These are phyloP conservation scores for Gonium pectorale DNA, from an alignment of 139 green algal genomes.

Conservation along the genomic window DNA sequence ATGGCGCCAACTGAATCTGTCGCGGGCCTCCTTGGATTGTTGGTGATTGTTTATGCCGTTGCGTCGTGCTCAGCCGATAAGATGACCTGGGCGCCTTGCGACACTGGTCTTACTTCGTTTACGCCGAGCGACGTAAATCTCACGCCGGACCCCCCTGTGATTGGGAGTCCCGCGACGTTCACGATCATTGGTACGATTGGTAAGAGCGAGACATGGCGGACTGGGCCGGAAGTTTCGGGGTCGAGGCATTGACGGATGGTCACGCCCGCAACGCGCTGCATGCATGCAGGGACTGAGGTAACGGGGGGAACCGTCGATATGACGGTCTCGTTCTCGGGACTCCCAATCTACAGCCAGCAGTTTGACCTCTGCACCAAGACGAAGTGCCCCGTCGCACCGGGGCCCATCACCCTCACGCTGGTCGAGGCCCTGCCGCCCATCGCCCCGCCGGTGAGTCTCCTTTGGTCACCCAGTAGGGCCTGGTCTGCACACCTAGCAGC, in stretches of 20 bases:
- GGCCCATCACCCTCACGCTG: slow-evolving; percentile 49
- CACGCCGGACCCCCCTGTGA: slow-evolving; percentile 59
- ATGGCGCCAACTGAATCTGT: too few species aligned
- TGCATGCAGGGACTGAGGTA: slow-evolving; percentile 42
- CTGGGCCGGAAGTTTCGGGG: neutral
- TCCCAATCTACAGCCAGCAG: slow-evolving; percentile 52
- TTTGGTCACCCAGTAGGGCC: neutral
- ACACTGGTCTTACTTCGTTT: slow-evolving; percentile 35
- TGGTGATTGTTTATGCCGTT: neutral
- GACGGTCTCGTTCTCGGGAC: slow-evolving; percentile 53
- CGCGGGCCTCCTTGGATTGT: neutral
- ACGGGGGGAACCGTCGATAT: slow-evolving; percentile 56
- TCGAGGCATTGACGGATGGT: neutral
- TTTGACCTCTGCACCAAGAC: slow-evolving; percentile 70
- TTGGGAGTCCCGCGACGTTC: slow-evolving; percentile 53
- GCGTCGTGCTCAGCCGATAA: slow-evolving; percentile 5
- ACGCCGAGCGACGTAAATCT: slow-evolving; percentile 41
- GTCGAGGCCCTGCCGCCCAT: slow-evolving; percentile 67
- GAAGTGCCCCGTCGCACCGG: slow-evolving; percentile 53
- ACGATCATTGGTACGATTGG: slow-evolving; percentile 49
- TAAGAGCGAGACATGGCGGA: neutral
- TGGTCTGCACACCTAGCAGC: neutral
- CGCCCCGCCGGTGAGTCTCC: slow-evolving; percentile 59
- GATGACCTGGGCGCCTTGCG: slow-evolving; percentile 59
- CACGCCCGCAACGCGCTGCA: neutral